Evolutionary conservation across 768 basidiomycete species (phyloP), one percentile per base, ranked within the genome.

Genomic region (Podaxis mareebaensis): DNA sequence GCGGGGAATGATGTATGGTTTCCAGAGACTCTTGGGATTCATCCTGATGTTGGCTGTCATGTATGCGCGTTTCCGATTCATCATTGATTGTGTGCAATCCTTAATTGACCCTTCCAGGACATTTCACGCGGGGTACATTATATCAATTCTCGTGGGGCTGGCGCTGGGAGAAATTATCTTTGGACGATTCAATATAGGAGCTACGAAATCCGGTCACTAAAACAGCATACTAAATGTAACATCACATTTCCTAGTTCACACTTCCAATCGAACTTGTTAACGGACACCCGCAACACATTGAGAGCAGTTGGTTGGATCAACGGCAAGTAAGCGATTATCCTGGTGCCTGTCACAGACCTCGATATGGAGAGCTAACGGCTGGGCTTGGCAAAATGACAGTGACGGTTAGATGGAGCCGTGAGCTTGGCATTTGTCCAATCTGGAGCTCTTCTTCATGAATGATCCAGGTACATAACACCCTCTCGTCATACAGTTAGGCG

Each of bases 31-130:
- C 22, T 68, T 95, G 22, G 76, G 76, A 26, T 96, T 92, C 67
- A 67, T 79, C 4, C 81, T 96, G 61, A 96, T 96, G 94, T 73
- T 94, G 71, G 85, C 84, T 8, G 81, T 92, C 68, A 93, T 94
- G 92, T 93, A 74, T 75, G 88, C 73, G 11, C 26, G 26, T 20
- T n/a, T 54, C 38, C 26, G 26, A 40, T 58, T 20, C 48, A 60
- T 40, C 15, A 22, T 53, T 42, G 11, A 58, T 44, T 13, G 20
- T 36, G 53, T n/a, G 17, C 24, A 26, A 55, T 36, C 38, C 58
- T 52, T 40, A 53, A 52, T 49, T 44, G 58, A 42, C 40, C 62
- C 36, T 8, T 59, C 60, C 70, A 96, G 93, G 95, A 91, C 91
- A 5, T 95, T 91, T 76, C 87, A 94, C 67, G 88, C 83, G 4